Percentiles rank a stretch among this genome's conserved stretches.
These are phyloP conservation scores for Clohesyomyces aquaticus DNA, from an alignment of 495 filamentous ascomycete genomes.

Conservation along the genomic window DNA sequence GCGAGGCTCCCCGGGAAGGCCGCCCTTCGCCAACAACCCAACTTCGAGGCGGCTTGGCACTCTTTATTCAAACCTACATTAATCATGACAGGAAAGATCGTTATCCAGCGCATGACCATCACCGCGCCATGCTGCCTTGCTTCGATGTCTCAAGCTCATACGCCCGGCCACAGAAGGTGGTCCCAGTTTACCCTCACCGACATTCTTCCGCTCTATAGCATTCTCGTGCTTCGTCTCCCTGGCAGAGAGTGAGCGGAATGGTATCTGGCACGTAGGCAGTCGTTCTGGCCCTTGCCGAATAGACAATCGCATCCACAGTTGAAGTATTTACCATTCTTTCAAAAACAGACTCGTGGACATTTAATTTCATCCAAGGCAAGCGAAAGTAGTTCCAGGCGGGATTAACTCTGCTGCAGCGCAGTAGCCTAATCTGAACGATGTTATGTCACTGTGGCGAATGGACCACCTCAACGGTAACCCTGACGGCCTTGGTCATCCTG, in stretches of 20 bases:
- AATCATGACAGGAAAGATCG: slow-evolving; percentile 22
- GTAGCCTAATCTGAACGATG: slow-evolving; percentile 36
- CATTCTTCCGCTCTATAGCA: slow-evolving; percentile 37
- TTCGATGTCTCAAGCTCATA: slow-evolving; percentile 32
- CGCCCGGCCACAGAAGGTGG: no score
- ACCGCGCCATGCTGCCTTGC: slow-evolving; percentile 38
- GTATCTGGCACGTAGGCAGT: slow-evolving; percentile 20
- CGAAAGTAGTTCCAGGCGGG: slow-evolving; percentile 22
- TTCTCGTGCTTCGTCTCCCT: slow-evolving; percentile 36
- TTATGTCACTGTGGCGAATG: slow-evolving; percentile 29
- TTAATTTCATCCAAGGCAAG: slow-evolving; percentile 29
- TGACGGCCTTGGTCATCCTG: slow-evolving; percentile 2
- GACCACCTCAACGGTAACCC: slow-evolving; percentile 27
- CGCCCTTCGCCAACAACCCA: slow-evolving; percentile 27
- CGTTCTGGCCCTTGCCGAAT: slow-evolving; percentile 33
- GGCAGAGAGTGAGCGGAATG: slow-evolving; percentile 22
- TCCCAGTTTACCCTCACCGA: slow-evolving; percentile 36
- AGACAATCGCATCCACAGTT: slow-evolving; percentile 30
- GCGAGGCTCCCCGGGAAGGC: slow-evolving; percentile 12
- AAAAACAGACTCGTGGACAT: slow-evolving; percentile 13
- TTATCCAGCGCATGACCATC: slow-evolving; percentile 36
- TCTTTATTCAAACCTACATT: background rate
- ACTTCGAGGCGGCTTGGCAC: slow-evolving; percentile 29
- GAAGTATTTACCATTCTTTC: slow-evolving; percentile 33
- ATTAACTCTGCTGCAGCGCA: slow-evolving; percentile 28